Evolutionary conservation across 306 rosid species (phyloP).

Genomic region (Vachellia collinsii): DNA sequence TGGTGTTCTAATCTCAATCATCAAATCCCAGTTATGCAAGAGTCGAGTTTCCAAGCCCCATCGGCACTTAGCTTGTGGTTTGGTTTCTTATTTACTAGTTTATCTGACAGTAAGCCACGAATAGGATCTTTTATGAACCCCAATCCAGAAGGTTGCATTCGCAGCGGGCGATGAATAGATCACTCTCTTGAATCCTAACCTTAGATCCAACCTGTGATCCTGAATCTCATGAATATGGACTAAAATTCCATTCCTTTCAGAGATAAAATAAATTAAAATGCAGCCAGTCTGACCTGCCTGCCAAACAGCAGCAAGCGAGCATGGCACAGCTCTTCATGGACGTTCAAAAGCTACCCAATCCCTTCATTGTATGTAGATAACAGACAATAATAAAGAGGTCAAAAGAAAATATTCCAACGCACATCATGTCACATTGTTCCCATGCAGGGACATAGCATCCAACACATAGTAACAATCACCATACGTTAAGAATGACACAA

Average conservation of each 20-base stretch:
- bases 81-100: no score
- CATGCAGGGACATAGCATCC: not conserved
- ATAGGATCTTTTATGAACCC: not conserved
- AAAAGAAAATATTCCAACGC: not conserved
- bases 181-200: not conserved
- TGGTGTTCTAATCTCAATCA: no score
- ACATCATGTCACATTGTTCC: not conserved
- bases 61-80: not conserved
- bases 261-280: no score
- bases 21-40: not conserved
- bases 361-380: not conserved
- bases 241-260: no score
- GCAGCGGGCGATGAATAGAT: not conserved
- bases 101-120: no score
- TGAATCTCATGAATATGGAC: no score
- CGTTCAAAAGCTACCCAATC: not conserved
- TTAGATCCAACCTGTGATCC: not conserved
- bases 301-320: no score
- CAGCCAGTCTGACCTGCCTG: no score
- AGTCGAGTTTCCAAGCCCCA: no score
- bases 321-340: no score
- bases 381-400: not conserved
- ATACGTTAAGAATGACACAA: not conserved
- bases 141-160: not conserved
- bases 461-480: constrained; percentile 14